Base-by-base conservation (phyloP, 108 stramenopile genomes). In the Cafeteria roenbergensis region DNA sequence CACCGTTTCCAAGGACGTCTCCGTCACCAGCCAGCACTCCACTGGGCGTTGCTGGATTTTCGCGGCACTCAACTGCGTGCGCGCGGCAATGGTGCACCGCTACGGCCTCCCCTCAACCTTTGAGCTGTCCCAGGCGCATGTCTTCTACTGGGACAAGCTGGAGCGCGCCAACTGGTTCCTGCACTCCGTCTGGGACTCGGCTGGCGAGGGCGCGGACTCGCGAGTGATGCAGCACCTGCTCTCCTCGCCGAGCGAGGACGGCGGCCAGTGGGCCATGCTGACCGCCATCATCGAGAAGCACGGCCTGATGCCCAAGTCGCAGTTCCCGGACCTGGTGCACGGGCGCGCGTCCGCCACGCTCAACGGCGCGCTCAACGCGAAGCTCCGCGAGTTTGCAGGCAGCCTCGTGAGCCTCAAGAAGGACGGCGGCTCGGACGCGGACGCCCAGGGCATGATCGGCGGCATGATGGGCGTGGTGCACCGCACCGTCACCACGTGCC, bases 121-220 rank as follows among this genome's bases (percentile, higher is more conserved):
- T 59, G 71, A 72, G 30, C 32, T 72, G 64, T 63, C 58, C 64
- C 71, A 70, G 65, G 35, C 63, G 34, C 71, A 72, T n/a, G 25
- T 72, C 30, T 71, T 66, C 63, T 72, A 71, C 70, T 72, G 65
- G 64, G 71, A 72, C 33, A 72, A 72, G 42, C 66, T 72, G 30
- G 71, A 72, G 66, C 68, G 70, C 54, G 29, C 55, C 64, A 72
- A 72, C 65, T 71, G 57, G 65, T 70, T 72, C 34, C 48, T 72
- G 69, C 69, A 72, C 32, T 36, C 53, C 30, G 57, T 70, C 60
- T 25, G 64, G 37, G 25, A 65, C 25, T 71, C 71, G 60, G 69
- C 69, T 27, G 69, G 58, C 31, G 32, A 34, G 12, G 30, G 36
- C 12, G 65, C 66, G 1, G 69, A 70, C 29, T 68, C 64, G 30